Evolutionary conservation across 2,329 filamentous ascomycete genomes (phyloP).

Genomic region (Rhinocladiella similis): DNA sequence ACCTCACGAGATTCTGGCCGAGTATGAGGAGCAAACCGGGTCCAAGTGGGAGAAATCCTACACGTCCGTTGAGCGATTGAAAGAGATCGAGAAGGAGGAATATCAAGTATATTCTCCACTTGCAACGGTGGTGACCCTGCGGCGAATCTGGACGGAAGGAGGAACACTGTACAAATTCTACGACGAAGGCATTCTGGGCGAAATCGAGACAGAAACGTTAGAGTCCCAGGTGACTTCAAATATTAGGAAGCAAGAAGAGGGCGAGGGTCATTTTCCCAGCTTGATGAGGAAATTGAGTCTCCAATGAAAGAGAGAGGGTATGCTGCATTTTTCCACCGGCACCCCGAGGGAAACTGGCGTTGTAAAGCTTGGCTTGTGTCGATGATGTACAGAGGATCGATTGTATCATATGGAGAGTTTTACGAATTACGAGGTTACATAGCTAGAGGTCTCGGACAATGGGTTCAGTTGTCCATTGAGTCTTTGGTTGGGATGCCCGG

Average conservation of each 20-base stretch:
- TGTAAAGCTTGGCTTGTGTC: background rate
- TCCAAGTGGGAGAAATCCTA: conserved; percentile 55
- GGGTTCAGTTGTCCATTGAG: too few species aligned
- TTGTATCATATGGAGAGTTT: too few species aligned
- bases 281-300: conserved; percentile 28
- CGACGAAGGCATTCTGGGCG: conserved; percentile 63
- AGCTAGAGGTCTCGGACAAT: background rate
- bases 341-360: too few species aligned
- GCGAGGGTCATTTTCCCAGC: conserved; percentile 27
- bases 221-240: conserved; percentile 35
- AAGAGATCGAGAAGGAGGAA: conserved; percentile 57
- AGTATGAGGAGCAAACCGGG: conserved; percentile 67
- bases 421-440: too few species aligned
- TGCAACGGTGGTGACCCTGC: conserved; percentile 60
- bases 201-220: conserved; percentile 56
- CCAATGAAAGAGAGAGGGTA: background rate
- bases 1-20: conserved; percentile 61
- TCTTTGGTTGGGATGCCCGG: too few species aligned
- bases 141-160: conserved; percentile 72
- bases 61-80: conserved; percentile 56
- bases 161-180: conserved; percentile 69
- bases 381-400: background rate
- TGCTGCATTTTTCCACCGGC: background rate
- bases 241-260: conserved; percentile 28
- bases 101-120: conserved; percentile 56